These are phyloP conservation scores for Fusarium sp. DNA, from an alignment of 2,329 filamentous ascomycete genomes.

Conservation along the genomic window DNA sequence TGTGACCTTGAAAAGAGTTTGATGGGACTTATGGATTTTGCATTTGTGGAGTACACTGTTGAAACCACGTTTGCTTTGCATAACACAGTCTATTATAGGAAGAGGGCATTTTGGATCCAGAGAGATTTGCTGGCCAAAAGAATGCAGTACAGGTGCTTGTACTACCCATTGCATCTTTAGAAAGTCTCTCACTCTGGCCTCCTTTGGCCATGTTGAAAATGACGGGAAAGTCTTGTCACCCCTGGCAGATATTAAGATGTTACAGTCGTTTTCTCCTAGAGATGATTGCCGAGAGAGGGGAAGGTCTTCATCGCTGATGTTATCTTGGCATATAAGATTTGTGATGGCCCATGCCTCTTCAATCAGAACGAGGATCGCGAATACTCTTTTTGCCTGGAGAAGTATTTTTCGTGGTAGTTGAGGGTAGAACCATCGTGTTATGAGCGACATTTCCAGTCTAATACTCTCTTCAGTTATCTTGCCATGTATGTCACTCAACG, in stretches of 20 bases:
- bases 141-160: constrained; percentile 23
- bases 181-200: constrained; percentile 12
- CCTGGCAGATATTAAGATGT: constrained; percentile 5
- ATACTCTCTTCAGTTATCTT: constrained; percentile 1
- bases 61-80: neutral
- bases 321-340: constrained; percentile 6
- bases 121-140: neutral
- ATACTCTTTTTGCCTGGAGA: constrained; percentile 12
- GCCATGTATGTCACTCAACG: neutral
- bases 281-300: constrained; percentile 12
- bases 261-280: neutral
- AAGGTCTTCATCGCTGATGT: constrained; percentile 25
- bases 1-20: constrained; percentile 7
- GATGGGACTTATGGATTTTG: constrained; percentile 13
- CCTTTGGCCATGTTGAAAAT: neutral
- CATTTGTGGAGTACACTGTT: constrained; percentile 9
- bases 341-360: constrained; percentile 4
- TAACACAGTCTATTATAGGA: neutral
- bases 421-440: constrained; percentile 5
- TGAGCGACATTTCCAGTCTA: neutral
- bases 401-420: neutral
- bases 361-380: constrained; percentile 30
- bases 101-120: constrained; percentile 11
- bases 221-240: constrained; percentile 2
- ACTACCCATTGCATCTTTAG: constrained; percentile 31